Conservation (phyloP, 2,329 filamentous ascomycete species). For the Ophiocordyceps sinensis region DNA sequence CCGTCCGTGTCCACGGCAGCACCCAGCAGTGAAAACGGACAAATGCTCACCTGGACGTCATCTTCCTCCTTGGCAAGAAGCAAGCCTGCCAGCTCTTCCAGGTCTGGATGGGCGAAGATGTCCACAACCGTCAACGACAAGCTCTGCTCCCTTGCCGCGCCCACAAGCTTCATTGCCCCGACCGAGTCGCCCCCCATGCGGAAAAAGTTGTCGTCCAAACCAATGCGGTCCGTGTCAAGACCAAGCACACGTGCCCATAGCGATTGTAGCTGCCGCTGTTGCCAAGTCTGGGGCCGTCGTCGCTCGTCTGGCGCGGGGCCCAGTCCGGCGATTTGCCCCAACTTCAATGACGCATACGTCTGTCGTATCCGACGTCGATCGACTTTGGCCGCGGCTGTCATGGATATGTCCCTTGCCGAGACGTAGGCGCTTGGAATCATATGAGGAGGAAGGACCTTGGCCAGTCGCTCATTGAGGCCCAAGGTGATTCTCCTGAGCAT, state of each 20-base stretch:
- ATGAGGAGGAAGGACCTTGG: conserved; percentile 3
- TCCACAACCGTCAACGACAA: conserved; percentile 6
- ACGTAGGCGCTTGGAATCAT: conserved; percentile 7
- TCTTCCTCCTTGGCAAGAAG: not conserved
- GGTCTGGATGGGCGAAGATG: conserved; percentile 3
- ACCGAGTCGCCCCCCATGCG: conserved; percentile 25
- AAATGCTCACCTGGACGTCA: not conserved
- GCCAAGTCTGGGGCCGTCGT: conserved; percentile 1
- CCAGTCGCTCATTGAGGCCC: not conserved
- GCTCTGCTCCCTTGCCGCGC: conserved; percentile 13
- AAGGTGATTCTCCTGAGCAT: too few relatives aligned
- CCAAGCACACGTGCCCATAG: conserved; percentile 23
- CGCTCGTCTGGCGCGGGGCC: conserved; percentile 1
- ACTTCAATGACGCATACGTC: conserved; percentile 9
- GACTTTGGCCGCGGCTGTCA: conserved; percentile 5
- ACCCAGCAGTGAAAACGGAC: not conserved
- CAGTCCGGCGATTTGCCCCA: not conserved
- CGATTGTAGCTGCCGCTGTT: conserved; percentile 6
- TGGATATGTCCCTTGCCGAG: conserved; percentile 2
- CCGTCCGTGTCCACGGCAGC: not conserved
- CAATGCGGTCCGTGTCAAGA: not conserved
- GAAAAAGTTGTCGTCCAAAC: conserved; percentile 4
- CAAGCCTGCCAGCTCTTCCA: conserved; percentile 1
- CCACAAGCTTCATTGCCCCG: conserved; percentile 21
- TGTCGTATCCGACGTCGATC: conserved; percentile 3